Percentiles rank a stretch among this genome's conserved stretches.
Conservation (phyloP, 768 basidiomycete species). For the Termitomyces eurrhizus region DNA sequence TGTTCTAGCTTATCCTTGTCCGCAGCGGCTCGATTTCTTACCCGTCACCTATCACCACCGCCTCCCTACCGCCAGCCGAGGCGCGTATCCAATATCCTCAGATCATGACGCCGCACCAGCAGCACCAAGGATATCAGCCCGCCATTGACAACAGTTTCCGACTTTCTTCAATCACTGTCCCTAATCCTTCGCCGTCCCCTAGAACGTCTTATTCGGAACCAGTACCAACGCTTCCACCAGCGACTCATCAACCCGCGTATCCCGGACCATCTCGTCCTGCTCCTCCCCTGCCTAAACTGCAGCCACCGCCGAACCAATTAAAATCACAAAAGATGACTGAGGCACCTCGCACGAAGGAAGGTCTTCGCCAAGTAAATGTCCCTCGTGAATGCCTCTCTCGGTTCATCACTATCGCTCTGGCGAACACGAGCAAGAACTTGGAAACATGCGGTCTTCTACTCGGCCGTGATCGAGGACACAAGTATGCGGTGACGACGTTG, state of each 20-base stretch:
- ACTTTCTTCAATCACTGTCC: not conserved
- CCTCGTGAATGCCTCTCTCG: constrained; percentile 71
- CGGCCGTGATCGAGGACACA: constrained; percentile 66
- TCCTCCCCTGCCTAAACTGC: constrained; percentile 19
- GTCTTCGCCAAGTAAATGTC: constrained; percentile 43
- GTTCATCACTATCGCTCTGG: constrained; percentile 72
- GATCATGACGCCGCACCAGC: constrained; percentile 79
- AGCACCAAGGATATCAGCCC: constrained; percentile 72
- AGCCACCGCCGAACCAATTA: constrained; percentile 9
- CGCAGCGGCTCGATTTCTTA: constrained; percentile 24
- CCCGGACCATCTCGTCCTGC: constrained; percentile 22
- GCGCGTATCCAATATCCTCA: constrained; percentile 56
- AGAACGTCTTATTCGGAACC: not conserved
- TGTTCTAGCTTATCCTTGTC: not conserved
- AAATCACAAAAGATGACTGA: not conserved
- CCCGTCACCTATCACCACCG: constrained; percentile 64
- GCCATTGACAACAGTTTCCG: constrained; percentile 35
- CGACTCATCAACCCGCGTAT: constrained; percentile 12
- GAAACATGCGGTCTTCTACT: constrained; percentile 88
- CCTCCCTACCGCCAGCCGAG: constrained; percentile 59
- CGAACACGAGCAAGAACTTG: constrained; percentile 72
- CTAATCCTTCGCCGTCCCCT: not conserved
- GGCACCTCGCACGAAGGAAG: constrained; percentile 38
- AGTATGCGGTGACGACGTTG: constrained; percentile 50
- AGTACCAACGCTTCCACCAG: constrained; percentile 13